Percentiles rank a stretch among this genome's conserved stretches.
Evolutionary conservation across 73 alveolate species (phyloP).

Genomic region (Paramecium tetraurelia): DNA sequence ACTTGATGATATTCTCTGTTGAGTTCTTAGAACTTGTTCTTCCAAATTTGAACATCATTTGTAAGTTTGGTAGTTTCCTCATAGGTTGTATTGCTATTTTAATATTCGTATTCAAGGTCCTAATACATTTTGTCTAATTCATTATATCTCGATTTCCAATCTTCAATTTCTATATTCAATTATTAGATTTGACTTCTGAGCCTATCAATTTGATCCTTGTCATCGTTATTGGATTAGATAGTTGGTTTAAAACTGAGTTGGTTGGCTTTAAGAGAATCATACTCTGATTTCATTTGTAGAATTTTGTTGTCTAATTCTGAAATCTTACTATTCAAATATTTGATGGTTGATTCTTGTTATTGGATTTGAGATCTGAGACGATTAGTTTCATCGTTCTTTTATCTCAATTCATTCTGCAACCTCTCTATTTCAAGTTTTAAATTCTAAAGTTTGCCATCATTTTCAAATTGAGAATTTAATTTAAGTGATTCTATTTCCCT

Average conservation of each 20-base stretch:
- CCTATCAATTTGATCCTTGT: background rate
- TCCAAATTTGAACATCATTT: conserved; percentile 14
- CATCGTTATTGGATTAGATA: background rate
- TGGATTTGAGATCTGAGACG: background rate
- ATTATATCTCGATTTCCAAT: conserved; percentile 16
- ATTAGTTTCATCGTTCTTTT: conserved; percentile 8
- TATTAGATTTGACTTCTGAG: background rate
- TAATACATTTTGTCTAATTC: conserved; percentile 3
- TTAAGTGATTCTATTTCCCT: conserved; percentile 40
- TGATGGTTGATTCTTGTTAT: background rate
- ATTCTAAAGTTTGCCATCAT: background rate
- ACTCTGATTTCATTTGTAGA: background rate
- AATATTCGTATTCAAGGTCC: background rate
- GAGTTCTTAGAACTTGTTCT: background rate
- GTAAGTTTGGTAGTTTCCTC: conserved; percentile 18
- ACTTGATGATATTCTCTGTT: conserved; percentile 11
- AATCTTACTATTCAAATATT: background rate
- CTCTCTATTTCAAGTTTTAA: background rate
- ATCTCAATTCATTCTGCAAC: background rate
- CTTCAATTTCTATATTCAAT: conserved; percentile 1
- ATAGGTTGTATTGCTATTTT: background rate
- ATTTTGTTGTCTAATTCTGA: background rate
- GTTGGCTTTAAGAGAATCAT: background rate
- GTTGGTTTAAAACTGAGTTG: background rate
- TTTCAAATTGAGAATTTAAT: background rate